A percentile compares a stretch with the other conserved stretches of the same genome.
phyloP scores from a whole-genome alignment of 2,329 filamentous ascomycete species.

The Eutypella sp. region DNA sequence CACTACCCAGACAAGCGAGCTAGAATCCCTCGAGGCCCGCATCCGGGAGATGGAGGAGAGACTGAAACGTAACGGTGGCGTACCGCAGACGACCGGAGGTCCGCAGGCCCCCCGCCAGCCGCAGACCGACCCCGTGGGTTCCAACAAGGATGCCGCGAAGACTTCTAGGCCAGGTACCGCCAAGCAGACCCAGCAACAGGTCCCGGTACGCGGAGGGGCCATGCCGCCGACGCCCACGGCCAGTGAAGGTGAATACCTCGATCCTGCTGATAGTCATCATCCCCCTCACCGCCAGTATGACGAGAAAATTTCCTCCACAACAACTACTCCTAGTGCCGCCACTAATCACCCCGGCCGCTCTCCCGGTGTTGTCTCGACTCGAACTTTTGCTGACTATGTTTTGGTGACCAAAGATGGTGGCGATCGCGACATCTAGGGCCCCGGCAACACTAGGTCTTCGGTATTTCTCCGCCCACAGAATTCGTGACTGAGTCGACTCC shows the following conservation, averaged over 20 bases:
- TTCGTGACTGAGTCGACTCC: too few relatives aligned
- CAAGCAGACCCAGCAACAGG: constrained; percentile 40
- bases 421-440: constrained; percentile 31
- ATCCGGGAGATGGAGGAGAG: constrained; percentile 82
- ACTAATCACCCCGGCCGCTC: constrained; percentile 14
- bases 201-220: constrained; percentile 47
- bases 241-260: constrained; percentile 58
- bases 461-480: too few relatives aligned
- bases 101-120: constrained; percentile 25
- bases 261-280: constrained; percentile 4
- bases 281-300: constrained; percentile 7
- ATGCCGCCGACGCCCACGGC: constrained; percentile 57
- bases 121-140: constrained; percentile 19
- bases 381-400: constrained; percentile 38
- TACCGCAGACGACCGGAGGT: too few relatives aligned
- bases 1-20: constrained; percentile 67
- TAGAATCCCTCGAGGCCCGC: constrained; percentile 78
- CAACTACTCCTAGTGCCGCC: constrained; percentile 13
- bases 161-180: constrained; percentile 50
- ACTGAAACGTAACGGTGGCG: constrained; percentile 50
- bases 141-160: constrained; percentile 24
- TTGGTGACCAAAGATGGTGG: constrained; percentile 39
- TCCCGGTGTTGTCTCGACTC: constrained; percentile 25
- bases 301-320: constrained; percentile 9
- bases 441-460: not conserved